Evolutionary conservation across 2,329 filamentous ascomycete genomes (phyloP).

Genomic region (Diplodia mutila): DNA sequence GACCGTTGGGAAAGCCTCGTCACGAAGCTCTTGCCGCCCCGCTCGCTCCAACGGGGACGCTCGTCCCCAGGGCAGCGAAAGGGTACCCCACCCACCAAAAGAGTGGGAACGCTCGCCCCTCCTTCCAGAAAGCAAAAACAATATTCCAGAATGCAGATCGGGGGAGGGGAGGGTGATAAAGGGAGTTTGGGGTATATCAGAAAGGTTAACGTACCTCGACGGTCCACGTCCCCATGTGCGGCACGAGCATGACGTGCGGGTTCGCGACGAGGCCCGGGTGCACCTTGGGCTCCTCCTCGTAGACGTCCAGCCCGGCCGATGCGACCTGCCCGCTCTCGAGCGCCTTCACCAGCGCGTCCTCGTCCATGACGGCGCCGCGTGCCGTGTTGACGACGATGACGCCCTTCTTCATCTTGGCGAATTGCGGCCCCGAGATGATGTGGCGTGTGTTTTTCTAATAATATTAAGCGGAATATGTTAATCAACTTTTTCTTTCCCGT

Average conservation of each 20-base stretch:
- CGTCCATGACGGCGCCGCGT: constrained; percentile 80
- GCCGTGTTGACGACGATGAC: constrained; percentile 82
- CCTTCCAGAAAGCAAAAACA: neutral
- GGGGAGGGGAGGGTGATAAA: neutral
- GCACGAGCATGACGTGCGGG: constrained; percentile 72
- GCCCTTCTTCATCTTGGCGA: constrained; percentile 76
- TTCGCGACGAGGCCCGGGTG: constrained; percentile 74
- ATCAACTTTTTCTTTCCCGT: neutral
- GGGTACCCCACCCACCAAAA: neutral
- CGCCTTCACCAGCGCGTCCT: constrained; percentile 75
- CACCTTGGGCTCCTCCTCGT: constrained; percentile 76
- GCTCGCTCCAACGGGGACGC: neutral
- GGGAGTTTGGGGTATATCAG: neutral
- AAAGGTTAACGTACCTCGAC: constrained; percentile 54
- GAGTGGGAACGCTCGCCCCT: neutral
- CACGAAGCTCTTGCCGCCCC: neutral
- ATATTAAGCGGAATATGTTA: neutral
- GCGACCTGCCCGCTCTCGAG: constrained; percentile 71
- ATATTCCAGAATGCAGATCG: neutral
- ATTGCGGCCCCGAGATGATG: constrained; percentile 72
- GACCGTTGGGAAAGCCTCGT: neutral
- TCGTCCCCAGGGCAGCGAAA: neutral
- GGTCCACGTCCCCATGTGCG: constrained; percentile 87
- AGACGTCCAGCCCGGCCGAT: constrained; percentile 78
- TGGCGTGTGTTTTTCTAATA: constrained; percentile 67